These are phyloP conservation scores for Quercus phellos DNA, from an alignment of 331 rosid genomes.

Conservation along the genomic window DNA sequence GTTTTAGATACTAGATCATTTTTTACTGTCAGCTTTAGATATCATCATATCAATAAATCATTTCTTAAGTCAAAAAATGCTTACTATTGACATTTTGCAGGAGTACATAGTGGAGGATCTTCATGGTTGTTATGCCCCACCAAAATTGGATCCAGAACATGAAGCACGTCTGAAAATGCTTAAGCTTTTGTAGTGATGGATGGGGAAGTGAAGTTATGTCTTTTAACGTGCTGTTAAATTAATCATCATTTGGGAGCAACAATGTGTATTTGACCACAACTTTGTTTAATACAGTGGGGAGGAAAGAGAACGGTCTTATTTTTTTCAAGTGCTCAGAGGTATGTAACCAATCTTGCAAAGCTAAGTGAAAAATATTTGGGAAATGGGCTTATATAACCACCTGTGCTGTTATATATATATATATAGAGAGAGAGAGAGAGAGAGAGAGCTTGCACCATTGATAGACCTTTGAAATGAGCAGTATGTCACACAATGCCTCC, in stretches of 20 bases:
- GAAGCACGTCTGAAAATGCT: slow-evolving; percentile 95
- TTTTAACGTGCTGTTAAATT: slow-evolving; percentile 9
- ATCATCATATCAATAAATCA: background rate
- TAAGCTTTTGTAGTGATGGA: slow-evolving; percentile 51
- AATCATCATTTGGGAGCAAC: slow-evolving; percentile 2
- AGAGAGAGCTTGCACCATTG: background rate
- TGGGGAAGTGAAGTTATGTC: slow-evolving; percentile 2
- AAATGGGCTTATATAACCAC: background rate
- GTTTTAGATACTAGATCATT: background rate
- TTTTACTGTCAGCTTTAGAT: background rate
- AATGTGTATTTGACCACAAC: background rate
- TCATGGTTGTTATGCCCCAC: slow-evolving; percentile 69
- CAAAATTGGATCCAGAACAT: slow-evolving; percentile 82
- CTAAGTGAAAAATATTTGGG: background rate
- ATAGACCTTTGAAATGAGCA: background rate
- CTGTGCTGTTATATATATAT: background rate
- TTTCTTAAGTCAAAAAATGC: background rate
- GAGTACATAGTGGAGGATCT: slow-evolving; percentile 95
- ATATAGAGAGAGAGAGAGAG: too few relatives aligned
- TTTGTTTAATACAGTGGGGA: background rate
- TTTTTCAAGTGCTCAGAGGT: background rate
- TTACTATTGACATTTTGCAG: slow-evolving; percentile 33
- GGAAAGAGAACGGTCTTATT: background rate
- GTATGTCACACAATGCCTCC: background rate
- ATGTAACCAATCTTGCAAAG: background rate